phyloP scores from a whole-genome alignment of 2,329 filamentous ascomycete species.

The Penicillium hordei region DNA sequence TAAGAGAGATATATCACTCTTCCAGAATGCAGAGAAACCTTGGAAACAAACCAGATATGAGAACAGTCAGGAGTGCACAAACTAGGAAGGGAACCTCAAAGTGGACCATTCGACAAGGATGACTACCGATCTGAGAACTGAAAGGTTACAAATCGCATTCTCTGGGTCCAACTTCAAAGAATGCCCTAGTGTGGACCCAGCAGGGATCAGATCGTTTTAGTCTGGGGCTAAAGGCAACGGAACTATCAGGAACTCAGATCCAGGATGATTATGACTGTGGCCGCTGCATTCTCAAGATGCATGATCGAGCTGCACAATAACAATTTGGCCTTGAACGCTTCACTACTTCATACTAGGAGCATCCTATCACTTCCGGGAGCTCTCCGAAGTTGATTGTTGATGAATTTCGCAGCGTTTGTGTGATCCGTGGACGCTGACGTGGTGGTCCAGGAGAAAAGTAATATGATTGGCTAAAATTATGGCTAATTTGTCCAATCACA shows the following conservation, averaged over 20 bases:
- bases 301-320: neutral
- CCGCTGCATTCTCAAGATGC: neutral
- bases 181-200: slow-evolving; percentile 2
- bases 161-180: neutral
- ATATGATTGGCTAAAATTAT: neutral
- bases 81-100: neutral
- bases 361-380: neutral
- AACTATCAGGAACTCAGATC: slow-evolving; percentile 6
- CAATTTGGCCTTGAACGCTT: neutral
- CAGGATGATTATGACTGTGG: neutral
- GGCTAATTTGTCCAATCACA: neutral
- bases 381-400: neutral
- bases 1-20: neutral
- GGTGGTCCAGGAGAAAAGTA: slow-evolving; percentile 3
- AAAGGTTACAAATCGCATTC: neutral
- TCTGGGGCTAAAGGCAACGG: neutral
- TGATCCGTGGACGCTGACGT: neutral
- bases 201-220: slow-evolving; percentile 4
- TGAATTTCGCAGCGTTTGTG: neutral
- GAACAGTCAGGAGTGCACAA: neutral
- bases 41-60: too few species aligned
- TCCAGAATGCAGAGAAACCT: too few species aligned
- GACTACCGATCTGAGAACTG: neutral
- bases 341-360: neutral
- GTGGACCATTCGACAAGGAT: neutral